phyloP scores from a whole-genome alignment of 106 monocot genomes.

The Posidonia australis region DNA sequence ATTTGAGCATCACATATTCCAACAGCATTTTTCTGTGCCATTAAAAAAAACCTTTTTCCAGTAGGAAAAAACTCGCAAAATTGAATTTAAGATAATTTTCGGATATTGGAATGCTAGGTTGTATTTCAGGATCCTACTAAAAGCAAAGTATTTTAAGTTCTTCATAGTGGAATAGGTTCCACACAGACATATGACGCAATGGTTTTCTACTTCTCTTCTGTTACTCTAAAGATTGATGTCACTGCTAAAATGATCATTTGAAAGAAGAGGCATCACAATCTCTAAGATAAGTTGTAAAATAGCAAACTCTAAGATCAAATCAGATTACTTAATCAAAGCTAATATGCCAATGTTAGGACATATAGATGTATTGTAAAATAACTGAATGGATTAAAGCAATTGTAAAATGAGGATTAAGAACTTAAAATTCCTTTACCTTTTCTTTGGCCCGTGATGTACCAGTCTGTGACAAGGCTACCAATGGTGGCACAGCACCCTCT shows the following conservation, averaged over 20 bases:
- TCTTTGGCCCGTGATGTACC: constrained; percentile 90
- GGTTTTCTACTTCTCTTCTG: too few relatives aligned
- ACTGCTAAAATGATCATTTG: not conserved
- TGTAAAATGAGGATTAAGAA: not conserved
- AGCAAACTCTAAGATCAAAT: not conserved
- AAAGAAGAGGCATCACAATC: not conserved
- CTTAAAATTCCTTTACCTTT: constrained; percentile 37
- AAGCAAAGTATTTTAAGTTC: too few relatives aligned
- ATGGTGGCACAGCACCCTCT: constrained; percentile 88
- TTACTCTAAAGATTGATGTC: too few relatives aligned
- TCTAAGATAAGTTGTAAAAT: not conserved
- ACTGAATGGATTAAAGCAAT: not conserved
- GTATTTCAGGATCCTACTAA: too few relatives aligned
- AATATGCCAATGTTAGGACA: too few relatives aligned
- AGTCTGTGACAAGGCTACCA: constrained; percentile 80
- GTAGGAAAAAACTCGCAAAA: too few relatives aligned
- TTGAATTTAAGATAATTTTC: too few relatives aligned
- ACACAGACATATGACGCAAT: too few relatives aligned
- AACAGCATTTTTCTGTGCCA: too few relatives aligned
- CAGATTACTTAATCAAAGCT: not conserved
- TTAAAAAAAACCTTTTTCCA: too few relatives aligned
- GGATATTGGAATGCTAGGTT: too few relatives aligned
- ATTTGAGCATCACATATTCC: not conserved
- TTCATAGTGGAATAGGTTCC: too few relatives aligned
- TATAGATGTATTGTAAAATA: not conserved